Evolutionary conservation across 352 stramenopile genomes (phyloP).

Genomic region (Globisporangium spiculum): DNA sequence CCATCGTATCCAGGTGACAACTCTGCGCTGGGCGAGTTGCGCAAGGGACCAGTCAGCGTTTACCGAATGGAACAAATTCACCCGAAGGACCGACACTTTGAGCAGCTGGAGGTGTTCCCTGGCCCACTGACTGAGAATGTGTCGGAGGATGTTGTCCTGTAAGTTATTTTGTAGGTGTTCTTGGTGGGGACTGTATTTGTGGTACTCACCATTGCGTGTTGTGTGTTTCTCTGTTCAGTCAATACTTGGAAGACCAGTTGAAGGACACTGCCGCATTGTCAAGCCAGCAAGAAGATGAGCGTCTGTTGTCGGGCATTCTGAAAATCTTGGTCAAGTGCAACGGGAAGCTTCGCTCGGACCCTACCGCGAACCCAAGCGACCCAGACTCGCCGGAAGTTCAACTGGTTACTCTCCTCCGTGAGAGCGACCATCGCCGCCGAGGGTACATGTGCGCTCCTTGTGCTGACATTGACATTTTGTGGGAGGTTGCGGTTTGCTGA

Average conservation of each 20-base stretch:
- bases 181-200: not conserved
- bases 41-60: conserved; percentile 77
- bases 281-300: conserved; percentile 58
- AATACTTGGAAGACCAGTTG: conserved; percentile 64
- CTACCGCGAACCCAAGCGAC: conserved; percentile 44
- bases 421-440: conserved; percentile 66
- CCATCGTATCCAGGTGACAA: conserved; percentile 49
- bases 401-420: conserved; percentile 59
- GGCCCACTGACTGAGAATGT: conserved; percentile 67
- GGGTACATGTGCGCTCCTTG: conserved; percentile 23
- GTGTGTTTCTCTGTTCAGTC: conserved; percentile 12
- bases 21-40: conserved; percentile 51
- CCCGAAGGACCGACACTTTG: conserved; percentile 58
- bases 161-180: conserved; percentile 3
- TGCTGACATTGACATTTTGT: not conserved
- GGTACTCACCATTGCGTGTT: not conserved
- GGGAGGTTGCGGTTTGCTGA: not conserved
- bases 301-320: conserved; percentile 65
- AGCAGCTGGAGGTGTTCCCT: conserved; percentile 74
- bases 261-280: conserved; percentile 25
- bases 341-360: conserved; percentile 62
- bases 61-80: conserved; percentile 84
- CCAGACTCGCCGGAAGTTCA: conserved; percentile 62
- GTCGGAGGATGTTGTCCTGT: conserved; percentile 60
- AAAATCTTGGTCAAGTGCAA: conserved; percentile 78